phyloP scores from a whole-genome alignment of 345 rosid genomes.

The Moricandia arvensis region DNA sequence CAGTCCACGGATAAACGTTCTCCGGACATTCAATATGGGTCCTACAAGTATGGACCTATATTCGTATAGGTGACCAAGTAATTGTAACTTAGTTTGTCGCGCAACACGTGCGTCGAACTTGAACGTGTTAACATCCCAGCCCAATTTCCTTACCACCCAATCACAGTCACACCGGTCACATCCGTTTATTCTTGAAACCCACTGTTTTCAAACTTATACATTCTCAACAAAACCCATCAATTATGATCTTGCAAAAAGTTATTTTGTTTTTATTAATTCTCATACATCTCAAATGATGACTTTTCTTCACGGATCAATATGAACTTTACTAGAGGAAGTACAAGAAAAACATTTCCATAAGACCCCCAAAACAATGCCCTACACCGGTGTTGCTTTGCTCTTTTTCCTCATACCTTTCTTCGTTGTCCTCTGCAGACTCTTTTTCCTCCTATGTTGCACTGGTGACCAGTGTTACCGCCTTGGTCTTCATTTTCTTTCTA shows the following conservation, averaged over 20 bases:
- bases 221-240: neutral
- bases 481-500: constrained; percentile 31
- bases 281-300: neutral
- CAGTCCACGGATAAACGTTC: no score
- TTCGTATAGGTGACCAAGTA: no score
- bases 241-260: neutral
- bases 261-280: neutral
- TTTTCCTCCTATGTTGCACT: neutral
- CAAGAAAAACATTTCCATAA: constrained; percentile 14
- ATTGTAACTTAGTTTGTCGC: no score
- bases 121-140: no score
- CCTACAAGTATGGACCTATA: no score
- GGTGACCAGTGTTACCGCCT: neutral
- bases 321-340: constrained; percentile 12
- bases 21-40: no score
- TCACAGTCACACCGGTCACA: no score
- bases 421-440: neutral
- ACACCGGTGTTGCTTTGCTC: constrained; percentile 1
- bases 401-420: neutral
- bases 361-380: constrained; percentile 6
- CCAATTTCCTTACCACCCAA: no score
- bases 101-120: no score
- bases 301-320: constrained; percentile 3
- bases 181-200: no score
- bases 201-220: no score